These are phyloP conservation scores for Debaryomyces nepalensis DNA, from an alignment of 1,139 yeast genomes.

Conservation along the genomic window DNA sequence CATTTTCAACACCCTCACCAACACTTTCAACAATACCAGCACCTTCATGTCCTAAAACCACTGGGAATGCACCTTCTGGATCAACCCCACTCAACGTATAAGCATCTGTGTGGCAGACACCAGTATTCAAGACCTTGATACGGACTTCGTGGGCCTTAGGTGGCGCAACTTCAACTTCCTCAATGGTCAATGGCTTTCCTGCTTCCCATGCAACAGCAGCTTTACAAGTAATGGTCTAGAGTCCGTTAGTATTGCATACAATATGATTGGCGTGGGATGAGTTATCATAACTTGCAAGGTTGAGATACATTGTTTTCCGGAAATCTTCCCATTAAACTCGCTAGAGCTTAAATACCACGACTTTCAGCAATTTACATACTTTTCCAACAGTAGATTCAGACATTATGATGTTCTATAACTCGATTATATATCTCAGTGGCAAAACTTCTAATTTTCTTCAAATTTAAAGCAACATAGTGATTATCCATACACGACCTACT, in stretches of 20 bases:
- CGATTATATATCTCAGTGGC: slow-evolving; percentile 1
- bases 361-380: slow-evolving; percentile 39
- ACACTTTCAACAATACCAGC: slow-evolving; percentile 93
- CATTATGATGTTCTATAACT: slow-evolving; percentile 18
- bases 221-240: slow-evolving; percentile 77
- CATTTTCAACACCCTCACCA: slow-evolving; percentile 90
- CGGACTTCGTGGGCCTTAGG: slow-evolving; percentile 98
- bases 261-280: neutral
- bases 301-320: neutral
- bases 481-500: too few species aligned
- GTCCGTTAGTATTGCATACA: slow-evolving; percentile 16
- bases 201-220: slow-evolving; percentile 99
- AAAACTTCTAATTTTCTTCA: neutral
- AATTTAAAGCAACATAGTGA: neutral
- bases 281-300: slow-evolving; percentile 21
- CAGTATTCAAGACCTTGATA: slow-evolving; percentile 83
- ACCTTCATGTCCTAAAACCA: slow-evolving; percentile 93
- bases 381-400: slow-evolving; percentile 41
- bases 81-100: slow-evolving; percentile 92
- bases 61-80: slow-evolving; percentile 97
- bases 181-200: slow-evolving; percentile 79
- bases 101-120: slow-evolving; percentile 98
- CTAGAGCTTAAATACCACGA: too few species aligned
- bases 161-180: slow-evolving; percentile 86
- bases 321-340: too few species aligned